A percentile compares a stretch with the other conserved stretches of the same genome.
These are phyloP conservation scores for Dictyostelium discoideum DNA, from an alignment of 78 protist genomes.

Conservation along the genomic window DNA sequence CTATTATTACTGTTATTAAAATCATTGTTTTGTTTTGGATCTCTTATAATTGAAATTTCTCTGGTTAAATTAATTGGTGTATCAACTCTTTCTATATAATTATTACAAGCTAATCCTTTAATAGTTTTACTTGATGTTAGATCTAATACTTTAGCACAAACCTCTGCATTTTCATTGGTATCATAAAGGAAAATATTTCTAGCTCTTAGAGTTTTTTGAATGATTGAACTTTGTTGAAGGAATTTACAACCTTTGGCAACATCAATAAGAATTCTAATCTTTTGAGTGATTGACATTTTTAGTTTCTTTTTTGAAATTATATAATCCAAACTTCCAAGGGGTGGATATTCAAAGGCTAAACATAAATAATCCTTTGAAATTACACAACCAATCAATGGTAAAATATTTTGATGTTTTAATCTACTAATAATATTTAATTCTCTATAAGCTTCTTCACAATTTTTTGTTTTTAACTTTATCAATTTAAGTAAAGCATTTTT, in stretches of 20 bases:
- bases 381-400: neutral
- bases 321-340: neutral
- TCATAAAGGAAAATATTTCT: neutral
- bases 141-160: neutral
- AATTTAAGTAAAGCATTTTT: neutral
- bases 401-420: neutral
- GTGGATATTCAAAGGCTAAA: neutral
- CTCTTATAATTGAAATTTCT: neutral
- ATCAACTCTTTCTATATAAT: neutral
- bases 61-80: neutral
- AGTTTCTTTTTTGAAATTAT: neutral
- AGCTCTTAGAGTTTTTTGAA: neutral
- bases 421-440: neutral
- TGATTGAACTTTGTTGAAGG: neutral
- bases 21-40: too few species aligned
- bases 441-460: neutral
- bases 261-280: neutral
- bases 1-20: too few species aligned
- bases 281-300: neutral
- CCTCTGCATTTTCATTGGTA: neutral
- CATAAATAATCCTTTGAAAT: neutral
- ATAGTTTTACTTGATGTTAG: neutral
- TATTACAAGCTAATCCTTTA: neutral
- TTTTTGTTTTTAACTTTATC: neutral
- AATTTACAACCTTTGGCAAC: neutral